Evolutionary conservation across 805 yeast species (phyloP).

Genomic region (Wickerhamia fluorescens): DNA sequence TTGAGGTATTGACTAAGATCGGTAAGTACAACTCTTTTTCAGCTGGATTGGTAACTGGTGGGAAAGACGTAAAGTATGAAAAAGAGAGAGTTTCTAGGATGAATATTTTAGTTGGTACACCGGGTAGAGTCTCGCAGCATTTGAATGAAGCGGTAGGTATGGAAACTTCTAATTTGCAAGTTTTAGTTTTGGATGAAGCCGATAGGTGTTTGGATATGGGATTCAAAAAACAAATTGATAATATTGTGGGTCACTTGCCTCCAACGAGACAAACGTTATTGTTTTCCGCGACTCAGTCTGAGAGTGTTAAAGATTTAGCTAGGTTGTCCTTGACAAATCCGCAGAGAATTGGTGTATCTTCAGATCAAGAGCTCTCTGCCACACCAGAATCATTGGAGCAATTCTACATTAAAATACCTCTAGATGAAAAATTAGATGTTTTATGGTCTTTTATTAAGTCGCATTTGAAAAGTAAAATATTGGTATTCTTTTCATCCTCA

Average conservation of each 20-base stretch:
- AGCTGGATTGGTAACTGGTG: constrained; percentile 91
- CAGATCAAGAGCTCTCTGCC: constrained; percentile 45
- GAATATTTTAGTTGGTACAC: constrained; percentile 84
- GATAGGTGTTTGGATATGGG: constrained; percentile 94
- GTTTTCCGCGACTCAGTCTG: constrained; percentile 87
- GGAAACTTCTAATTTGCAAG: constrained; percentile 67
- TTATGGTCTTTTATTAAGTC: constrained; percentile 82
- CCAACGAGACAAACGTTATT: constrained; percentile 75
- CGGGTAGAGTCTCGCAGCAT: constrained; percentile 86
- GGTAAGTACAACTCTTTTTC: constrained; percentile 72
- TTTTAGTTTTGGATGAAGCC: constrained; percentile 83
- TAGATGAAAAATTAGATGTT: constrained; percentile 78
- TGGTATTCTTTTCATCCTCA: constrained; percentile 81
- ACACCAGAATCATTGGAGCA: constrained; percentile 87
- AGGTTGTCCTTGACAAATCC: constrained; percentile 67
- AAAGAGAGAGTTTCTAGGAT: constrained; percentile 70
- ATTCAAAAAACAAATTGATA: constrained; percentile 74
- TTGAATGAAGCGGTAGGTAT: constrained; percentile 83
- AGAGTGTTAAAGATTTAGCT: constrained; percentile 75
- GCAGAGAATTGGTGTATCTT: constrained; percentile 32
- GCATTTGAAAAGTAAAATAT: constrained; percentile 70
- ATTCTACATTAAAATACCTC: constrained; percentile 61
- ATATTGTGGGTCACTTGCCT: constrained; percentile 71
- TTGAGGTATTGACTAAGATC: constrained; percentile 76
- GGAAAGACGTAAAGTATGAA: constrained; percentile 79